phyloP scores from a whole-genome alignment of 2,329 filamentous ascomycete genomes.

The Pseudogymnoascus sp. region DNA sequence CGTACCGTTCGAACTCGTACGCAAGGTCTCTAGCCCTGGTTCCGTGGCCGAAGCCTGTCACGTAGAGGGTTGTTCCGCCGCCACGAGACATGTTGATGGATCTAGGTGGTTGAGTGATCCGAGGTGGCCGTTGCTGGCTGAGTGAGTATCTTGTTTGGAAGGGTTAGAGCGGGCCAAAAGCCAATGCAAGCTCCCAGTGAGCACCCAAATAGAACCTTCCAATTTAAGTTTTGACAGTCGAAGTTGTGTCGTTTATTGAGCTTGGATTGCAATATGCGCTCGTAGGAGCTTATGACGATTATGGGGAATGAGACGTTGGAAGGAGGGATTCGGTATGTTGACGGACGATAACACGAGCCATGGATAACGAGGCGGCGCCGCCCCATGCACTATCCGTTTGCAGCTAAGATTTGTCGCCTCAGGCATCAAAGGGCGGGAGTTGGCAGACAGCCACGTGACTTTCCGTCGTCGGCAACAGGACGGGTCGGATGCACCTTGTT shows the following conservation, averaged over 20 bases:
- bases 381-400: conserved; percentile 4
- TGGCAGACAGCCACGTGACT: background rate
- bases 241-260: background rate
- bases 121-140: conserved; percentile 3
- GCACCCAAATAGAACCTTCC: background rate
- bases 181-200: conserved; percentile 5
- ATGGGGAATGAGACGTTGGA: background rate
- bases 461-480: background rate
- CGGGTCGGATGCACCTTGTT: background rate
- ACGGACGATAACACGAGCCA: background rate
- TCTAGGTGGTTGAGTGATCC: background rate
- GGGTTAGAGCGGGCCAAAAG: background rate
- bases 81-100: conserved; percentile 68
- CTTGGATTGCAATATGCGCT: background rate
- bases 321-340: conserved; percentile 1
- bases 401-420: background rate
- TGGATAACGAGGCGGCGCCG: background rate
- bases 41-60: conserved; percentile 97
- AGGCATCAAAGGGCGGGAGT: background rate
- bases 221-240: background rate
- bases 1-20: conserved; percentile 99
- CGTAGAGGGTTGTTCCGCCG: conserved; percentile 89
- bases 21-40: conserved; percentile 97
- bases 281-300: conserved; percentile 6
- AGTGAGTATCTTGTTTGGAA: conserved; percentile 4